Evolutionary conservation across 352 stramenopile genomes (phyloP).

Genomic region (Pythium apleroticum): DNA sequence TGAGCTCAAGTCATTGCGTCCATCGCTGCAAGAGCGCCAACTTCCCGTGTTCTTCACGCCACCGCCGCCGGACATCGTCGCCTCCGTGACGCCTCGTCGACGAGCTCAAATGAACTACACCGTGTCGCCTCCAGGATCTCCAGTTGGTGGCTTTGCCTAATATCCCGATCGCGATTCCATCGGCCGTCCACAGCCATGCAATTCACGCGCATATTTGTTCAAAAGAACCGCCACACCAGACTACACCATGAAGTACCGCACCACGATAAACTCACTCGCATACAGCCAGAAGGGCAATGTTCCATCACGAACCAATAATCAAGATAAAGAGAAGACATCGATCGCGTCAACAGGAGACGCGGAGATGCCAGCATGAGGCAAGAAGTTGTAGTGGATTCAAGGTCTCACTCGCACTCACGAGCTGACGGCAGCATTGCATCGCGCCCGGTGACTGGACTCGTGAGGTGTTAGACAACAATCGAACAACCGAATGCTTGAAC

Average conservation of each 20-base stretch:
- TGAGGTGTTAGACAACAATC: background rate
- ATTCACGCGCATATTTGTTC: background rate
- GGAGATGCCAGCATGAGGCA: background rate
- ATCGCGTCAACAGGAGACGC: background rate
- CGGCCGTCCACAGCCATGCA: background rate
- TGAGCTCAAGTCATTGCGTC: constrained; percentile 53
- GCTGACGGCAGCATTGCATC: background rate
- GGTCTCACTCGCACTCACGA: background rate
- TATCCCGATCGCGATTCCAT: background rate
- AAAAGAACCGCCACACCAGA: background rate
- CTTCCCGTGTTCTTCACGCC: constrained; percentile 73
- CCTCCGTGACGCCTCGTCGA: constrained; percentile 33
- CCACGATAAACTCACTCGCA: background rate
- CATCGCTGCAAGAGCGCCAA: constrained; percentile 45
- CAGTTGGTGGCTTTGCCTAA: constrained; percentile 16
- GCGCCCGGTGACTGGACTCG: background rate
- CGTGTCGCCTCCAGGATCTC: constrained; percentile 8
- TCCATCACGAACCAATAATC: background rate
- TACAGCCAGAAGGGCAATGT: background rate
- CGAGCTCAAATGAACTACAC: constrained; percentile 36
- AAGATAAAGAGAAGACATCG: background rate
- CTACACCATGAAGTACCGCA: background rate
- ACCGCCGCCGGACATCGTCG: constrained; percentile 25
- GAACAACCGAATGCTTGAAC: background rate
- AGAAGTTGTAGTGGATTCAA: background rate